Percentiles rank a stretch among this genome's conserved stretches.
phyloP scores from a whole-genome alignment of 2,329 filamentous ascomycete genomes.

The Chalaropsis thielavioides region DNA sequence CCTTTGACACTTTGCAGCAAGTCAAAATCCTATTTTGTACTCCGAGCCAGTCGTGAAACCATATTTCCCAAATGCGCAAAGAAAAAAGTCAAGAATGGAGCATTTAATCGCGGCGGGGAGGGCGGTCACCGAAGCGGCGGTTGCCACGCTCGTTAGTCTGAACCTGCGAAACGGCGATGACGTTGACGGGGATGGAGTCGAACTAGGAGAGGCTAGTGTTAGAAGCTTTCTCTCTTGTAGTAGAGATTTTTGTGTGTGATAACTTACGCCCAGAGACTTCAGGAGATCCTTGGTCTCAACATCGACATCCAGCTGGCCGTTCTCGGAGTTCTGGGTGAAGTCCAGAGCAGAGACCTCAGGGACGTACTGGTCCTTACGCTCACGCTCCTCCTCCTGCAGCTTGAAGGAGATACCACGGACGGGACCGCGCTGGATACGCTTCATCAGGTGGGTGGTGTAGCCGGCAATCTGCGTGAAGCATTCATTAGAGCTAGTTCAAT shows the following conservation, averaged over 20 bases:
- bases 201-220: constrained; percentile 46
- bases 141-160: constrained; percentile 67
- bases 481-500: constrained; percentile 7
- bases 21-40: constrained; percentile 23
- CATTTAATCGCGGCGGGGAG: constrained; percentile 30
- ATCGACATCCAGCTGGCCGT: constrained; percentile 87
- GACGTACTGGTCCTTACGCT: constrained; percentile 99
- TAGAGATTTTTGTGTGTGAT: background rate
- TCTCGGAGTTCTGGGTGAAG: constrained; percentile 89
- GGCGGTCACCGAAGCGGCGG: constrained; percentile 56
- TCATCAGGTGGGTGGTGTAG: constrained; percentile 98
- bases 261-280: constrained; percentile 94
- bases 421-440: constrained; percentile 98
- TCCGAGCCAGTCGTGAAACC: constrained; percentile 15
- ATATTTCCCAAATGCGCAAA: constrained; percentile 22
- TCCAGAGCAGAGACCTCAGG: constrained; percentile 97
- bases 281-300: constrained; percentile 97
- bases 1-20: constrained; percentile 40
- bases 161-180: constrained; percentile 77
- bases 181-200: constrained; percentile 94
- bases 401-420: constrained; percentile 99
- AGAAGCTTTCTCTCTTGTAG: background rate
- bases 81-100: constrained; percentile 13
- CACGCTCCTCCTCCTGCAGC: constrained; percentile 99
- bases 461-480: constrained; percentile 60